These are phyloP conservation scores for Chlorencoelia australis DNA, from an alignment of 2,329 filamentous ascomycete genomes.

Conservation along the genomic window DNA sequence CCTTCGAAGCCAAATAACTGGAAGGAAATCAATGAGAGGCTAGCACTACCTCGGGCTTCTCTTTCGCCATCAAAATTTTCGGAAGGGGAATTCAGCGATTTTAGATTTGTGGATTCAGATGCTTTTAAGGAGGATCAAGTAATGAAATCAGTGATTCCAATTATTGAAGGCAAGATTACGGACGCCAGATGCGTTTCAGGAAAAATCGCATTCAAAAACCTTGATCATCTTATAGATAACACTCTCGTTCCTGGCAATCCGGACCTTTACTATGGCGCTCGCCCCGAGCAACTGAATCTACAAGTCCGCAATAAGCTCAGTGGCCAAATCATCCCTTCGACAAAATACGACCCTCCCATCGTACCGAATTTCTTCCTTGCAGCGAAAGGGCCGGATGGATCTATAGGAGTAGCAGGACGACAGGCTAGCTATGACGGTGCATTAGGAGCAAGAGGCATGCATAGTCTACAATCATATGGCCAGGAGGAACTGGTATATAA, in stretches of 20 bases:
- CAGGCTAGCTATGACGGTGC: conserved; percentile 32
- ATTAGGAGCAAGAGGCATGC: no score
- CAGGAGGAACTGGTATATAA: neutral
- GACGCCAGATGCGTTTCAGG: conserved; percentile 17
- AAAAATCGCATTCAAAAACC: conserved; percentile 28
- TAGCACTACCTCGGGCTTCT: conserved; percentile 24
- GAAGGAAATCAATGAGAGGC: conserved; percentile 23
- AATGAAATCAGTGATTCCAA: no score
- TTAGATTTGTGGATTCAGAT: conserved; percentile 12
- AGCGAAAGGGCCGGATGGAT: conserved; percentile 29
- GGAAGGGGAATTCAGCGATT: conserved; percentile 23
- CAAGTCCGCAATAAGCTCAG: conserved; percentile 20
- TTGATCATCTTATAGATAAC: conserved; percentile 28
- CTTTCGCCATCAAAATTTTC: conserved; percentile 30
- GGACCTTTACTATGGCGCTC: no score
- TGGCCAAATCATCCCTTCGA: conserved; percentile 30
- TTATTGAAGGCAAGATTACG: conserved; percentile 29
- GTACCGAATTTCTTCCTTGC: conserved; percentile 35
- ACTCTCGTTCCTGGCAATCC: conserved; percentile 22
- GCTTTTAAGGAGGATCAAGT: conserved; percentile 2
- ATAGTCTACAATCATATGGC: conserved; percentile 16
- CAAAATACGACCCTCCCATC: conserved; percentile 28
- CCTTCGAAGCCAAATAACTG: conserved; percentile 25
- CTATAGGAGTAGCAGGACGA: conserved; percentile 22
- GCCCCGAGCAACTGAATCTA: conserved; percentile 21